These are phyloP conservation scores for Triticum dicoccoides DNA, from an alignment of 176 grass and related monocot species.

Conservation along the genomic window DNA sequence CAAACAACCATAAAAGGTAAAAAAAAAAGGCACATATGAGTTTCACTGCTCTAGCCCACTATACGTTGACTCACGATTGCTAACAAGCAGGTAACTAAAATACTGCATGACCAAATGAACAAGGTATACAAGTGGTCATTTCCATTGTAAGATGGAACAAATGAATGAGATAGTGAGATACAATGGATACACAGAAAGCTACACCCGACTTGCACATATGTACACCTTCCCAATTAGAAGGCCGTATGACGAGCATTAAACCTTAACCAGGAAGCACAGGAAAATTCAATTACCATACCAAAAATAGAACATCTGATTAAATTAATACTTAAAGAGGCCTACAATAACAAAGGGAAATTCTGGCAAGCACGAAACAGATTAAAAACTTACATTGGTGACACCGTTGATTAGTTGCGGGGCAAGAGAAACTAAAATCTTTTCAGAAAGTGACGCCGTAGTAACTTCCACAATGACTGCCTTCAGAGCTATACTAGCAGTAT, in stretches of 20 bases:
- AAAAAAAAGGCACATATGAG: neutral
- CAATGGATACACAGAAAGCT: neutral
- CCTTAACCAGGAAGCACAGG: neutral
- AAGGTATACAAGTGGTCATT: neutral
- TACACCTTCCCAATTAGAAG: neutral
- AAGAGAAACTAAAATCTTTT: constrained; percentile 79
- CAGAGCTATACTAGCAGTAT: constrained; percentile 96
- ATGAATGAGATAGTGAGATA: neutral
- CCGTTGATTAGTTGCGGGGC: constrained; percentile 77
- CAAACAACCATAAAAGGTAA: neutral
- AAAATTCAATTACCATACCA: neutral
- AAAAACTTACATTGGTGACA: constrained; percentile 62
- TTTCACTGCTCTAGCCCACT: neutral
- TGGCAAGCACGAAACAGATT: neutral
- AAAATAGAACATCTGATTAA: neutral
- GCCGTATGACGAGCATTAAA: neutral
- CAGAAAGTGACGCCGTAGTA: constrained; percentile 73
- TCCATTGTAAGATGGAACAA: neutral
- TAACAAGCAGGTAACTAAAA: neutral
- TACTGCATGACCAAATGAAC: neutral
- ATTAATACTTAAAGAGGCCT: neutral
- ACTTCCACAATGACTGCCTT: constrained; percentile 88
- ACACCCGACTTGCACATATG: neutral
- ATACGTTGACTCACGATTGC: neutral
- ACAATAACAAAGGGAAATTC: constrained; percentile 13